Percentiles rank a stretch among this genome's conserved stretches.
phyloP scores from a whole-genome alignment of 108 stramenopile species.

The Cylindrotheca fusiformis region DNA sequence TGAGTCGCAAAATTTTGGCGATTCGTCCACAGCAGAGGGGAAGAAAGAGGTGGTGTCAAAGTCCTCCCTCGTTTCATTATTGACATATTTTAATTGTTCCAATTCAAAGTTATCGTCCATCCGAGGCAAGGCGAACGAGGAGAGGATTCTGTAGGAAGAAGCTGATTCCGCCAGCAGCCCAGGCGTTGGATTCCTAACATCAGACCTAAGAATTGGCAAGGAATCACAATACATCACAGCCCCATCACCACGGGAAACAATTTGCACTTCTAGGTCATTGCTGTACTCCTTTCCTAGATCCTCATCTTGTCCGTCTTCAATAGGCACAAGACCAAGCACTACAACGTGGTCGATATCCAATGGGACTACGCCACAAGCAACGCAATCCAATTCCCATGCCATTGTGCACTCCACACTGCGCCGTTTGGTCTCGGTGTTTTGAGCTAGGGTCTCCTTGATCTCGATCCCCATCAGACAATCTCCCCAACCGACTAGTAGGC shows the following conservation, averaged over 20 bases:
- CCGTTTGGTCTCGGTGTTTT: conserved; percentile 3
- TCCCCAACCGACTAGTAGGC: conserved; percentile 76
- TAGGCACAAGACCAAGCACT: conserved; percentile 62
- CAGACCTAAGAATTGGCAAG: conserved; percentile 30
- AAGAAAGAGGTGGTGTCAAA: neutral
- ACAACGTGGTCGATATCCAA: conserved; percentile 67
- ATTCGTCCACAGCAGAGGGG: neutral
- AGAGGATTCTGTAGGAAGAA: conserved; percentile 40
- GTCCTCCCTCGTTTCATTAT: conserved; percentile 22
- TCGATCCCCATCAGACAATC: conserved; percentile 78
- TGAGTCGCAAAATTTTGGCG: conserved; percentile 38
- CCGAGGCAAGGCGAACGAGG: conserved; percentile 58
- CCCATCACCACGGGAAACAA: conserved; percentile 61
- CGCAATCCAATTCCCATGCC: conserved; percentile 90
- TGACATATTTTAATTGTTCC: conserved; percentile 28
- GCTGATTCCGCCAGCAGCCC: neutral
- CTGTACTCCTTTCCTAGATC: conserved; percentile 16
- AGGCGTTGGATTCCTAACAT: neutral
- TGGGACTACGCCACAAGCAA: conserved; percentile 71
- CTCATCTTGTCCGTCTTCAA: conserved; percentile 24
- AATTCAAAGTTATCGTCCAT: conserved; percentile 69
- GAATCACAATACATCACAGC: conserved; percentile 37
- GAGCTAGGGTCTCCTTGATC: conserved; percentile 32
- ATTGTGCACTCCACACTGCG: conserved; percentile 63
- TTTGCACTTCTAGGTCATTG: conserved; percentile 69